These are phyloP conservation scores for Blastobotrys parvus DNA, from an alignment of 805 yeast genomes.

Conservation along the genomic window DNA sequence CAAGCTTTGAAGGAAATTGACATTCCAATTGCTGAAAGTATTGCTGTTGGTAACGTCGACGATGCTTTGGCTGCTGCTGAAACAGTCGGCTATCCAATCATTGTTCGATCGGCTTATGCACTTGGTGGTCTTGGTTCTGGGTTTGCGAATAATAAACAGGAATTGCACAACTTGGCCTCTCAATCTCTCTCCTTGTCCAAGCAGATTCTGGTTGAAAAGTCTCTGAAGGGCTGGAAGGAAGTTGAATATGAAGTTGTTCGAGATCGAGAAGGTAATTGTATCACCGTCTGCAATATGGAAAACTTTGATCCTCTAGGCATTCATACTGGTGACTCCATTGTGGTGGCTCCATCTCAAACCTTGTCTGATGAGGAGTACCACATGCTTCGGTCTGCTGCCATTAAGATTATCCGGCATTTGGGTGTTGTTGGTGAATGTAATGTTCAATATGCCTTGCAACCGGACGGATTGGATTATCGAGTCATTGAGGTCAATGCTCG, in stretches of 20 bases:
- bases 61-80: slow-evolving; percentile 90
- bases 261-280: slow-evolving; percentile 93
- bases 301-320: slow-evolving; percentile 97
- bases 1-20: slow-evolving; percentile 90
- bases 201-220: slow-evolving; percentile 92
- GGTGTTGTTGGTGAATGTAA: slow-evolving; percentile 99
- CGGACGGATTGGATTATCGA: slow-evolving; percentile 91
- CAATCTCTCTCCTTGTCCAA: slow-evolving; percentile 87
- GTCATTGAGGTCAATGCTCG: slow-evolving; percentile 98
- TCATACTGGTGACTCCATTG: slow-evolving; percentile 98
- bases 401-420: slow-evolving; percentile 91
- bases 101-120: slow-evolving; percentile 95
- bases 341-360: slow-evolving; percentile 97
- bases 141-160: slow-evolving; percentile 76
- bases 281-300: slow-evolving; percentile 98
- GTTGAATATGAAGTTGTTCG: slow-evolving; percentile 98
- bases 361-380: slow-evolving; percentile 94
- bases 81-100: slow-evolving; percentile 85
- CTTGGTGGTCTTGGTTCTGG: slow-evolving; percentile 98
- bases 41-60: slow-evolving; percentile 89
- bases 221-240: slow-evolving; percentile 98
- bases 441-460: slow-evolving; percentile 93
- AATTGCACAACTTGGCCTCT: slow-evolving; percentile 78
- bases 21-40: slow-evolving; percentile 94
- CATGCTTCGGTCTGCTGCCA: slow-evolving; percentile 96